These are phyloP conservation scores for Lachancea nothofagi DNA, from an alignment of 805 yeast genomes.

Conservation along the genomic window DNA sequence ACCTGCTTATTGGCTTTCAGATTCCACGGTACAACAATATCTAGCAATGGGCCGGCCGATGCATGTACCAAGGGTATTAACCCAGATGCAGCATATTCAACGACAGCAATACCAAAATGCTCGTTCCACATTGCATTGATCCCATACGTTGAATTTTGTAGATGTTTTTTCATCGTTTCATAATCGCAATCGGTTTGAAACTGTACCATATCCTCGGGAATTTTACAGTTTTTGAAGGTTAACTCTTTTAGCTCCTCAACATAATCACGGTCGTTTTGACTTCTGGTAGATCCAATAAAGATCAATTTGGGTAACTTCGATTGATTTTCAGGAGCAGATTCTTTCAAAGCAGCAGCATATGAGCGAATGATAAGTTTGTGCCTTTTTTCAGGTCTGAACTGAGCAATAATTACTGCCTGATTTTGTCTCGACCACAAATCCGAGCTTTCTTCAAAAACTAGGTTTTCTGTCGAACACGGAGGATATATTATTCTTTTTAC, in stretches of 20 bases:
- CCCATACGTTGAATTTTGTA: slow-evolving; percentile 62
- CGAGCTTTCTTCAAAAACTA: slow-evolving; percentile 27
- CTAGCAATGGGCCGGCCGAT: slow-evolving; percentile 89
- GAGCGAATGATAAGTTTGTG: slow-evolving; percentile 65
- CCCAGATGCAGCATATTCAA: slow-evolving; percentile 84
- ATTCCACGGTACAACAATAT: slow-evolving; percentile 66
- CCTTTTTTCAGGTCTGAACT: slow-evolving; percentile 92
- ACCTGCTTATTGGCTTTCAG: slow-evolving; percentile 24
- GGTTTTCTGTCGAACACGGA: slow-evolving; percentile 73
- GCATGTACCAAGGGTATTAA: slow-evolving; percentile 87
- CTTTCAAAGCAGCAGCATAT: slow-evolving; percentile 49
- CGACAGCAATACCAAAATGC: slow-evolving; percentile 97
- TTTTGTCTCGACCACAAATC: slow-evolving; percentile 32
- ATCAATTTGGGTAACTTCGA: slow-evolving; percentile 48
- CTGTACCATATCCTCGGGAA: slow-evolving; percentile 39
- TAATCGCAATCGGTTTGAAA: slow-evolving; percentile 74
- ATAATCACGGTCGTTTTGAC: slow-evolving; percentile 54
- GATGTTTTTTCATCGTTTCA: slow-evolving; percentile 47
- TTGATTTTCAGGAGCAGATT: slow-evolving; percentile 4
- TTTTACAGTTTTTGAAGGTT: slow-evolving; percentile 37
- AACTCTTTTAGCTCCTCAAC: slow-evolving; percentile 45
- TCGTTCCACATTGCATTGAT: slow-evolving; percentile 99
- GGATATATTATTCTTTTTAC: slow-evolving; percentile 62
- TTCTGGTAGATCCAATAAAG: slow-evolving; percentile 81
- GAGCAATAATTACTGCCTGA: slow-evolving; percentile 56